Base-by-base conservation (phyloP, 73 alveolate genomes). In the Effrenium voratum region DNA sequence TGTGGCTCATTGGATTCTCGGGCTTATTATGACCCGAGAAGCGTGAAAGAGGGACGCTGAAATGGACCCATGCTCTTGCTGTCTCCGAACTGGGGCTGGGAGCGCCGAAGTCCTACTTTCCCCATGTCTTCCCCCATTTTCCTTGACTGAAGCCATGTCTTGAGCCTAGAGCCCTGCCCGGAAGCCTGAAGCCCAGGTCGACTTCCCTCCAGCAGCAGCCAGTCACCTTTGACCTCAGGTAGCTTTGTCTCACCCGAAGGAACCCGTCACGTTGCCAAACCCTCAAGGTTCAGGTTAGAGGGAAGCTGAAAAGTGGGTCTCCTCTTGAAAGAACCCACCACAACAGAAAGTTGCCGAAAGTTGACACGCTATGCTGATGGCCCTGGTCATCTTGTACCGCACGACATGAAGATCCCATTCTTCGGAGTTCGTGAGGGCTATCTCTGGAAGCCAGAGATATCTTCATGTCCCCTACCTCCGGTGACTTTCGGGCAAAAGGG, bases 131-230 rank as follows among this genome's bases (percentile, higher is more conserved):
- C 40, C 22, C 16, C 30, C 38, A 36, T 40, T 32, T 16, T 12
- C 4, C n/a, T 75, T 75, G 1, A 15, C 36, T 12, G 32, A 41
- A 41, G 34, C 47, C 41, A 26, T 75, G n/a, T n/a, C n/a, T n/a
- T n/a, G n/a, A n/a, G n/a, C n/a, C n/a, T n/a, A n/a, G n/a, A n/a
- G n/a, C n/a, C n/a, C n/a, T n/a, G n/a, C n/a, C n/a, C n/a, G n/a
- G n/a, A n/a, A n/a, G 34, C 95, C 95, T 87, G 95, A 68, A 87
- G 36, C 43, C 95, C 95, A 26, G 95, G 95, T 6, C 95, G 95
- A 49, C 95, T 59, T 41, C 95, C 95, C 44, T 87, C 95, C 30
- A 87, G 84, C 46, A 87, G 49, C 49, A 87, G 60, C 72, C 46
- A 34, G 24, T 87, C 95, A 34, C 95, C 95, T 46, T 87, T 87